phyloP scores from a whole-genome alignment of 192 early-diverging fungal species.

The Chytriomyces hyalinus region DNA sequence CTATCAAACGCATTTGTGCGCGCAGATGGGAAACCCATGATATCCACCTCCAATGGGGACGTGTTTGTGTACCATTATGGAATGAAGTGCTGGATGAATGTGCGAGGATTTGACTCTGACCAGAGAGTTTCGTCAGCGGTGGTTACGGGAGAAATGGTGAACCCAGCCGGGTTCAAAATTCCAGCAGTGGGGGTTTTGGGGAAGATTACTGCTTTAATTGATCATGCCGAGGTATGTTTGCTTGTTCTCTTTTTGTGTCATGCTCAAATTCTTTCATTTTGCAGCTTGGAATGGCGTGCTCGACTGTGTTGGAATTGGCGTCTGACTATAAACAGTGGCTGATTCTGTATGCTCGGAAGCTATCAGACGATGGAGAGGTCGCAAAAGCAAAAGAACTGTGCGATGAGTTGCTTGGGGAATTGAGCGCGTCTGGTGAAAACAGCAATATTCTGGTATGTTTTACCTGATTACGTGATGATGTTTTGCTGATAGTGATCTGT shows the following conservation, averaged over 20 bases:
- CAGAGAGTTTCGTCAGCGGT: conserved; percentile 15
- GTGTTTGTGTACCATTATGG: conserved; percentile 68
- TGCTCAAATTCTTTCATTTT: neutral
- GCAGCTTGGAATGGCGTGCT: conserved; percentile 61
- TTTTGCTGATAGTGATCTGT: too few species aligned
- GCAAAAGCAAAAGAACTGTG: conserved; percentile 71
- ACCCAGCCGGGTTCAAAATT: conserved; percentile 21
- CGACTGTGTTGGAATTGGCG: conserved; percentile 57
- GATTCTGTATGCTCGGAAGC: conserved; percentile 65
- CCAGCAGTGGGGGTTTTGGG: conserved; percentile 18
- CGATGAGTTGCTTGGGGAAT: conserved; percentile 62
- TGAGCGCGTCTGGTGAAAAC: neutral
- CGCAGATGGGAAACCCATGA: conserved; percentile 64
- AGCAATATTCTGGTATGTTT: too few species aligned
- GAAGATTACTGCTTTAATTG: conserved; percentile 28
- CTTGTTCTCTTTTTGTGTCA: conserved; percentile 12
- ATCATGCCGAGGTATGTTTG: conserved; percentile 22
- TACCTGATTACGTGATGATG: too few species aligned
- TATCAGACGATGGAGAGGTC: conserved; percentile 68
- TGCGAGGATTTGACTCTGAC: conserved; percentile 54
- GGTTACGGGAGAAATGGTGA: conserved; percentile 6
- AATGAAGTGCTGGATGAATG: conserved; percentile 72
- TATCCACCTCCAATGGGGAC: conserved; percentile 67
- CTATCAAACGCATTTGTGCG: conserved; percentile 63
- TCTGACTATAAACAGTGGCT: conserved; percentile 68